phyloP scores from a whole-genome alignment of 306 rosid genomes.

The Luffa acutangula region DNA sequence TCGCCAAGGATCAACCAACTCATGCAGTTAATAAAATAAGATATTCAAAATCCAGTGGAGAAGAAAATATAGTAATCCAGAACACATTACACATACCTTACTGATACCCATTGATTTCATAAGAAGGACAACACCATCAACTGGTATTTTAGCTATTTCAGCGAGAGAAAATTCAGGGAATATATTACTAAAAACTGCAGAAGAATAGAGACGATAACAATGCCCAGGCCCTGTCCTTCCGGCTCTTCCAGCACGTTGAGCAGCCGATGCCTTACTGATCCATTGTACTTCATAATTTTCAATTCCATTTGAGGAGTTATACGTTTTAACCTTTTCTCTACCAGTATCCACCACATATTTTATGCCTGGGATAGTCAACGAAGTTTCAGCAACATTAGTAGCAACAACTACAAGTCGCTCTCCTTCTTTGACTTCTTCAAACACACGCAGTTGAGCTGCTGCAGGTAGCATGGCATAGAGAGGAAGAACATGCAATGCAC shows the following conservation, averaged over 20 bases:
- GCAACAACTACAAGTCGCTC: constrained; percentile 82
- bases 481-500: constrained; percentile 62
- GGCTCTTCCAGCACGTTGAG: constrained; percentile 86
- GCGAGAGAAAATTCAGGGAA: constrained; percentile 64
- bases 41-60: background rate
- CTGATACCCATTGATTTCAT: constrained; percentile 78
- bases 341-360: constrained; percentile 92
- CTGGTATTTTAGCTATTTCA: constrained; percentile 74
- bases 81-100: constrained; percentile 36
- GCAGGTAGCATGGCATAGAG: constrained; percentile 93
- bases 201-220: constrained; percentile 82
- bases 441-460: constrained; percentile 64
- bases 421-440: constrained; percentile 64
- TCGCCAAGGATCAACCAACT: background rate
- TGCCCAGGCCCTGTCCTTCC: constrained; percentile 96
- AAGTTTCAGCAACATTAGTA: constrained; percentile 98
- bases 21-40: background rate
- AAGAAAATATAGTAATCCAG: constrained; percentile 7
- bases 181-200: constrained; percentile 61
- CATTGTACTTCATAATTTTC: constrained; percentile 69
- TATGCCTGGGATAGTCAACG: constrained; percentile 84
- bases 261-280: constrained; percentile 95
- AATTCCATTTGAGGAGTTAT: constrained; percentile 68
- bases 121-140: constrained; percentile 73
- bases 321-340: constrained; percentile 76